Evolutionary conservation across 257 asterid genomes (phyloP), one percentile per base, ranked within the genome.

Genomic region (Nicotiana tomentosiformis): DNA sequence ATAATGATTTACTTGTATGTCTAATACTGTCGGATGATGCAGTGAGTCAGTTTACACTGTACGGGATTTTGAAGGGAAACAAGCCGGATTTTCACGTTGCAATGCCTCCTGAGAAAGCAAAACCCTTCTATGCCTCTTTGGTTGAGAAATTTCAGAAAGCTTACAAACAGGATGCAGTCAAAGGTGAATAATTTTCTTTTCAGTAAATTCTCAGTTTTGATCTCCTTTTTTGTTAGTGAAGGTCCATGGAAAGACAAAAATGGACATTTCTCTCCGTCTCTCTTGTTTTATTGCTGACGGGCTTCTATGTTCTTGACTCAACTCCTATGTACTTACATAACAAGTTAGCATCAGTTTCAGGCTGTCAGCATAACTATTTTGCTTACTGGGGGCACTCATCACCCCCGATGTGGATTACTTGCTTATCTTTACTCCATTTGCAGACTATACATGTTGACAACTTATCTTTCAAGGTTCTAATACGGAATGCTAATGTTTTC

Each of bases 1-100:
- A 12, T 43, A 70, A 70, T 20, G n/a, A 43, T 67, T 57, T 16
- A 32, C 78, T 15, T 78, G 69, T 82, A 6, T 72, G 4, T 29
- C 57, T 67, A 74, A 70, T 84, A 84, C 82, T 87, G 57, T 77
- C 55, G 76, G 82, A 1, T 82, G 80, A 43, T 93, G 89, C 94
- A 94, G 99, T 94, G 33, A 94, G 98, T 86, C 98, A 96, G 89
- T 96, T 96, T 88, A 96, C 99, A 39, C 84, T 96, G 55, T 93
- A 89, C 86, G 99, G 98, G 82, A 74, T 93, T 74, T 72, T 95
- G 55, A 94, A 95, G 90, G 99, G 99, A 51, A 94, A 95, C 90
- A 95, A 93, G 82, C 99, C 99, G 0, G 98, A 96, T 90, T 96
- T 94, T 87, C 99, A 96, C 39, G 93, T 93, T 81, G 98, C 99